Percentiles rank a stretch among this genome's conserved stretches.
Evolutionary conservation across 2,329 filamentous ascomycete species (phyloP).

Genomic region (Ascochyta koolunga): DNA sequence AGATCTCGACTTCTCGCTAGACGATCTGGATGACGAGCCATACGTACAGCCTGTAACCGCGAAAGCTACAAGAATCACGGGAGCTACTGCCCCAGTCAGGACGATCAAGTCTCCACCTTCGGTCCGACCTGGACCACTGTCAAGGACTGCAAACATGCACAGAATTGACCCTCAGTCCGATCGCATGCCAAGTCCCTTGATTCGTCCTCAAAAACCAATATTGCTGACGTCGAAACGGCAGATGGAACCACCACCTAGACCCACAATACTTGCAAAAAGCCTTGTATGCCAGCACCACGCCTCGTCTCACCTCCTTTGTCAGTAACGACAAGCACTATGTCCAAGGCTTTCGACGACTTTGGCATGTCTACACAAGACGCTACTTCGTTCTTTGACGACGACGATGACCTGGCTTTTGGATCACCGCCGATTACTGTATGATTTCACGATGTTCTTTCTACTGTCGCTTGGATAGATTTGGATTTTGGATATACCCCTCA

Average conservation of each 20-base stretch:
- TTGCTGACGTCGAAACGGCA: background rate
- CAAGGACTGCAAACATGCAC: slow-evolving; percentile 10
- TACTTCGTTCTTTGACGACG: slow-evolving; percentile 36
- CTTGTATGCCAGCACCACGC: background rate
- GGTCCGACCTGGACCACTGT: slow-evolving; percentile 6
- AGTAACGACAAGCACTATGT: background rate
- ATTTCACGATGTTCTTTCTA: background rate
- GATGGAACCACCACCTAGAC: slow-evolving; percentile 9
- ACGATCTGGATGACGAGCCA: slow-evolving; percentile 47
- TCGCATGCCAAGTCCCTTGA: background rate
- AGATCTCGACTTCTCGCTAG: slow-evolving; percentile 49
- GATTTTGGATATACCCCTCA: slow-evolving; percentile 13
- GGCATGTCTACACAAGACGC: slow-evolving; percentile 37
- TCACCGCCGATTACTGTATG: slow-evolving; percentile 29
- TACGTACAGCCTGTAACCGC: background rate
- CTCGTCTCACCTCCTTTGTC: background rate
- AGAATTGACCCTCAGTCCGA: background rate
- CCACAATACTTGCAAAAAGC: background rate
- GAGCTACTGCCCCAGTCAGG: background rate
- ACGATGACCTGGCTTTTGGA: slow-evolving; percentile 28
- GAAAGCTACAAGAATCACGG: background rate
- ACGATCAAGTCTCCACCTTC: background rate
- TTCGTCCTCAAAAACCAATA: background rate
- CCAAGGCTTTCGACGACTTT: slow-evolving; percentile 23
- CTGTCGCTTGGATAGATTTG: background rate